Evolutionary conservation across 192 early-diverging fungal species (phyloP), one percentile per base, ranked within the genome.

Genomic region (Chytriomyces sp.): DNA sequence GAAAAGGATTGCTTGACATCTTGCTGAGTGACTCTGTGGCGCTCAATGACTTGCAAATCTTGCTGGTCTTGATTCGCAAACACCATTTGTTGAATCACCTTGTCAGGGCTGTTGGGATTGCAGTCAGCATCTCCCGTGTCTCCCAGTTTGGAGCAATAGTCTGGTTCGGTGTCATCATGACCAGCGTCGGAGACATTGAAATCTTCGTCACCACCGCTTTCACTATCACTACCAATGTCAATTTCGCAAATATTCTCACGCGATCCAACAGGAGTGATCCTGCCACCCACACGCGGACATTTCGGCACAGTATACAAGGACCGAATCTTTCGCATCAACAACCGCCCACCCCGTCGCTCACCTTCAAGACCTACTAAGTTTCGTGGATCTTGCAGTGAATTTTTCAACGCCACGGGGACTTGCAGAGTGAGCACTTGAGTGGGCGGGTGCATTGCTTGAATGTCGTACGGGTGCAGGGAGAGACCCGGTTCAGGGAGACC

Each of bases 301-400:
- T 70, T 70, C 24, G 69, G 69, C 9, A 70, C 47, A 13, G 20
- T 50, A 53, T 70, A 70, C 28, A 70, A 47, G 16, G 23, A n/a
- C 8, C 23, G 11, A 24, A 70, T 53, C 5, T 70, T 70, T 8
- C 69, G 48, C 69, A 70, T 70, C 7, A 70, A 7, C 11, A 70
- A 53, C 45, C 69, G 8, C 45, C 69, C 69, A 70, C 69, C 69
- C 28, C 23, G 24, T 70, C 53, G 49, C 45, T 57, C 69, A 57
- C 50, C 69, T 26, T 70, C 69, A 16, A 70, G 26, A n/a, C 69
- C 69, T 13, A 57, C 50, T 8, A 70, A 70, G 57, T 70, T 70
- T 13, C 50, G 9, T 8, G 69, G 69, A 70, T 70, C 69, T 3
- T 57, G 16, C 47, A 43, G 69, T 35, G 13, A 70, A 18, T 67